Evolutionary conservation across 2,329 filamentous ascomycete species (phyloP), one percentile per base, ranked within the genome.

Genomic region (Fusarium sp.): DNA sequence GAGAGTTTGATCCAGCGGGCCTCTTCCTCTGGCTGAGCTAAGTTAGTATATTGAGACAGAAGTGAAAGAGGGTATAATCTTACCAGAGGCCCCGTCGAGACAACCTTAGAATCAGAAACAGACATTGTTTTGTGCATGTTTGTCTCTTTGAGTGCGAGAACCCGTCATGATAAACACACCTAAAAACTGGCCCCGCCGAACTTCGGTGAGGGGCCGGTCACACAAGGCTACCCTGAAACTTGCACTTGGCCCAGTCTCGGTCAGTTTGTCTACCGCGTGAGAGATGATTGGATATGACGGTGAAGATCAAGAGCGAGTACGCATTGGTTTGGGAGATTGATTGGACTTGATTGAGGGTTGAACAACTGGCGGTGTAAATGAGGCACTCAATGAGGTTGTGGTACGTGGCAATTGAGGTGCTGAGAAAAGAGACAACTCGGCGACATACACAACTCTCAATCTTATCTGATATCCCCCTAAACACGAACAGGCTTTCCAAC

Each of bases 1-100:
- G 89, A 84, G 8, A 92, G 84, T 76, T 87, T 90, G 35, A 88
- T 88, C 90, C 90, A 92, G 76, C 85, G 85, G 22, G 90, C 90
- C 66, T 92, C 88, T 13, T 78, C 81, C 27, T 87, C 84, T 35
- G 83, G 74, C 88, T 90, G 52, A 27, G 18, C 7, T 61, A 9
- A 14, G 57, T 68, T 45, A 69, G 62, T 7, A 20, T 1, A n/a
- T 33, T 38, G 11, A 56, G 14, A 11, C 29, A 38, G 22, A 22
- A 36, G 10, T 16, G 2, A n/a, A 0, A 10, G 6, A 40, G 2
- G 6, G 11, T 4, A 1, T 1, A 6, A 7, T 75, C 81, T 70
- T 81, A 88, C 87, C 70, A 89, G 78, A 40, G 86, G 85, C 73
- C 83, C 84, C 0, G 82, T 83, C 18, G 83, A 84, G 31, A 86